Base-by-base conservation (phyloP, 1,284 basidiomycete species). In the Dichomitus squalens region DNA sequence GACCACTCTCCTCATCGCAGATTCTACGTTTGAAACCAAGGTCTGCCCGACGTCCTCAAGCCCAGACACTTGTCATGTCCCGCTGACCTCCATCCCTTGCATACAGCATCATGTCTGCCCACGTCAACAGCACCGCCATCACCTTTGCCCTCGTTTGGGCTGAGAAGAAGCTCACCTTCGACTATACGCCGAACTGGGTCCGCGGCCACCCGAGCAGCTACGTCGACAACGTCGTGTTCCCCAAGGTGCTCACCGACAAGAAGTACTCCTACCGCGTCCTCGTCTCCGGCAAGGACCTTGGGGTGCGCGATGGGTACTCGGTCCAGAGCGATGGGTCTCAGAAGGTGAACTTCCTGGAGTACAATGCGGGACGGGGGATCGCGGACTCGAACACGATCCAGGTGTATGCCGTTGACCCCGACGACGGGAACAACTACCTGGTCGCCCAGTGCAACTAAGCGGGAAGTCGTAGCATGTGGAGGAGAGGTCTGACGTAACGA, bases 331-430 rank as follows among this genome's bases (percentile, higher is more conserved):
- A 65, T 49, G 64, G 66, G 21, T 67, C 66, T 23, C 66, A 66
- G 52, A 53, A 23, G 38, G 50, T 68, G 27, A 65, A 67, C 59
- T 60, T 68, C 38, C 53, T 64, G 33, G 64, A 67, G 36, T 68
- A 63, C 49, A 64, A 67, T 55, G 18, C 18, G 2, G 66, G 67
- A 12, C 43, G 50, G 49, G 65, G 67, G 16, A 58, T 61, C 21
- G 20, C 18, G 7, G 53, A 58, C 21, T 36, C 14, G 23, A 8
- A 21, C n/a, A 34, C 36, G 3, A 66, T 68, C 36, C 36, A 52
- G 27, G 60, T 68, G 29, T 66, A 58, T 49, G 63, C 53, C 25
- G 55, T 67, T 5, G 64, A 64, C 53, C 60, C 60, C 11, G 53
- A 54, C 31, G 53, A 36, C 29, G 55, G 49, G 3, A 44, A 36